Evolutionary conservation across 495 filamentous ascomycete genomes (phyloP).

Genomic region (Penicillium mononematosum): DNA sequence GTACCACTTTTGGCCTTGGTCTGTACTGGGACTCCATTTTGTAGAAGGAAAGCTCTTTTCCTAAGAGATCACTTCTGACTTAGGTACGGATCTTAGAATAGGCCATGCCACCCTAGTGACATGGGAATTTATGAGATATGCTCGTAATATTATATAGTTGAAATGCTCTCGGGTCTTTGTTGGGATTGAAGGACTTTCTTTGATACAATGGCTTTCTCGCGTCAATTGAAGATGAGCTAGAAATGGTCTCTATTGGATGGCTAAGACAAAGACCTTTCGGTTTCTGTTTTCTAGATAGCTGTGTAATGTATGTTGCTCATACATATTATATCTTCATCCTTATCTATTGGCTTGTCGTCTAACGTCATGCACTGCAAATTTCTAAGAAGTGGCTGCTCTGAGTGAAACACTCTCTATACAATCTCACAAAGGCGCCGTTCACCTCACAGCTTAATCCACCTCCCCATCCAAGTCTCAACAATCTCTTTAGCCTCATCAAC

Average conservation of each 20-base stretch:
- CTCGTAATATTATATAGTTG: not conserved
- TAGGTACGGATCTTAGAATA: not conserved
- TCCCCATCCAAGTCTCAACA: slow-evolving; percentile 66
- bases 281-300: not conserved
- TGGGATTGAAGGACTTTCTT: not conserved
- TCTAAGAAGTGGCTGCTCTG: not conserved
- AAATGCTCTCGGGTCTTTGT: not conserved
- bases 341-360: not conserved
- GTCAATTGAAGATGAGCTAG: not conserved
- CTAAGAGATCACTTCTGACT: not conserved
- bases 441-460: slow-evolving; percentile 51
- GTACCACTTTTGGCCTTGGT: not conserved
- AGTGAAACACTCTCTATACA: not conserved
- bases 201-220: not conserved
- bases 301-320: not conserved
- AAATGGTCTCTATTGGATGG: not conserved
- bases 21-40: not conserved
- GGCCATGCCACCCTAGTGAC: not conserved
- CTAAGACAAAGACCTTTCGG: not conserved
- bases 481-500: slow-evolving; percentile 68
- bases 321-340: not conserved
- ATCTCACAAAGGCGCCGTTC: not conserved
- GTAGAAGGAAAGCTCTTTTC: not conserved
- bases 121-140: not conserved
- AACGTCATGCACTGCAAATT: not conserved